Evolutionary conservation across 805 yeast species (phyloP).

Genomic region (Candida tallmaniae): DNA sequence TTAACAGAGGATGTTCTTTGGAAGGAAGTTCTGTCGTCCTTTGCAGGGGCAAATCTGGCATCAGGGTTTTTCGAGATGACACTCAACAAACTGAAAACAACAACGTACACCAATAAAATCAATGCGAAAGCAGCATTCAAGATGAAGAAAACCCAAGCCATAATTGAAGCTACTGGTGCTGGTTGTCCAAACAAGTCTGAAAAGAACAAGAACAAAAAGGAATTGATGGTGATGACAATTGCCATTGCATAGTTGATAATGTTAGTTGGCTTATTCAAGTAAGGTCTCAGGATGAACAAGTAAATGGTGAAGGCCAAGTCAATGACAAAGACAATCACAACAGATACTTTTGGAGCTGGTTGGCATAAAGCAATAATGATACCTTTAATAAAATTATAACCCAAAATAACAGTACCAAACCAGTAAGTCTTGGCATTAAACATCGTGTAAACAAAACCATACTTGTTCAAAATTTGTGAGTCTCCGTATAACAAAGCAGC

Average conservation of each 20-base stretch:
- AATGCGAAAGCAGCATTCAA: slow-evolving; percentile 86
- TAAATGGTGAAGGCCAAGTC: slow-evolving; percentile 68
- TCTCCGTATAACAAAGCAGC: slow-evolving; percentile 87
- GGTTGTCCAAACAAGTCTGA: slow-evolving; percentile 82
- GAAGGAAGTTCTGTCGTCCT: slow-evolving; percentile 90
- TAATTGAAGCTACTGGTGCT: slow-evolving; percentile 69
- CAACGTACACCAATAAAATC: slow-evolving; percentile 63
- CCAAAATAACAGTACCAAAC: slow-evolving; percentile 68
- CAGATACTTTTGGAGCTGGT: slow-evolving; percentile 75
- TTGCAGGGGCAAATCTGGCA: slow-evolving; percentile 81
- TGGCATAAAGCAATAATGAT: slow-evolving; percentile 77
- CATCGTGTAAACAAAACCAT: slow-evolving; percentile 89
- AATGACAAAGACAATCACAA: slow-evolving; percentile 66
- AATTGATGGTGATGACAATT: slow-evolving; percentile 69
- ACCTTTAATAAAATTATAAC: slow-evolving; percentile 61
- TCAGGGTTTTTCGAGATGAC: slow-evolving; percentile 81
- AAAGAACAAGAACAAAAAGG: slow-evolving; percentile 81
- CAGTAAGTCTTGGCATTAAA: slow-evolving; percentile 76
- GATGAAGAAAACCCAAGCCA: slow-evolving; percentile 90
- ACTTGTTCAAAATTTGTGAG: slow-evolving; percentile 62
- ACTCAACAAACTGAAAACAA: slow-evolving; percentile 60
- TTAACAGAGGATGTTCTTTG: slow-evolving; percentile 44
- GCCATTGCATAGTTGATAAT: slow-evolving; percentile 67
- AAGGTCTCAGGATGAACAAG: slow-evolving; percentile 66
- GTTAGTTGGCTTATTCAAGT: slow-evolving; percentile 79